Evolutionary conservation across 352 stramenopile genomes (phyloP).

Genomic region (Pythium pyrilobum): DNA sequence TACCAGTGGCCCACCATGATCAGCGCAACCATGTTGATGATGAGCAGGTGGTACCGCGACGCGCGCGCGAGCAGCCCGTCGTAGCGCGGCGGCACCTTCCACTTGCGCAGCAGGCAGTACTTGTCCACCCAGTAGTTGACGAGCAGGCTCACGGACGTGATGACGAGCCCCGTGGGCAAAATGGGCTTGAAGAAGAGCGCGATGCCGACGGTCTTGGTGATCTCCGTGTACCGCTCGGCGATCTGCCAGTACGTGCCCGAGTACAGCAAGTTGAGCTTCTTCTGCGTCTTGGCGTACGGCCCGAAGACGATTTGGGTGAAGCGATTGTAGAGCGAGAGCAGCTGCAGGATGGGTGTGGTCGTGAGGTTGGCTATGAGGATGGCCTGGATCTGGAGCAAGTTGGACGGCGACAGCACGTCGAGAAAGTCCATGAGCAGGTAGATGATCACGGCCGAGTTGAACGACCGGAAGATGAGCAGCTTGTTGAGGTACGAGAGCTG

Average conservation of each 20-base stretch:
- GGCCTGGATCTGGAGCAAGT: slow-evolving; percentile 69
- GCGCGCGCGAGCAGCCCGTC: slow-evolving; percentile 53
- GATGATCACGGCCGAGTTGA: slow-evolving; percentile 73
- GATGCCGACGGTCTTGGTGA: slow-evolving; percentile 59
- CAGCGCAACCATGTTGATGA: slow-evolving; percentile 55
- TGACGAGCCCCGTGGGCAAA: slow-evolving; percentile 52
- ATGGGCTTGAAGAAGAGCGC: slow-evolving; percentile 67
- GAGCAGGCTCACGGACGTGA: slow-evolving; percentile 58
- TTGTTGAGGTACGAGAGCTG: slow-evolving; percentile 81
- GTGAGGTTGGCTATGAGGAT: slow-evolving; percentile 74
- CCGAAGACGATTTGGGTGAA: slow-evolving; percentile 39
- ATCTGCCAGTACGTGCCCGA: slow-evolving; percentile 62
- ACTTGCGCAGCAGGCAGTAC: slow-evolving; percentile 72
- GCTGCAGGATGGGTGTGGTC: slow-evolving; percentile 56
- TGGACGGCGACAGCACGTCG: slow-evolving; percentile 58
- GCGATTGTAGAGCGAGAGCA: slow-evolving; percentile 50
- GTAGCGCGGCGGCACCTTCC: slow-evolving; percentile 59
- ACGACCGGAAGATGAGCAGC: slow-evolving; percentile 59
- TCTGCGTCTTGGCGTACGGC: slow-evolving; percentile 56
- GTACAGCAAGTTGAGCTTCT: slow-evolving; percentile 76
- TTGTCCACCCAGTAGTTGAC: slow-evolving; percentile 85
- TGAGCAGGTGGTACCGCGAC: slow-evolving; percentile 62
- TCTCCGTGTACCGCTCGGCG: slow-evolving; percentile 62
- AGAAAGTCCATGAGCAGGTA: slow-evolving; percentile 73
- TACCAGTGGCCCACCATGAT: slow-evolving; percentile 81